A percentile compares a stretch with the other conserved stretches of the same genome.
Evolutionary conservation across 306 rosid genomes (phyloP).

Genomic region (Quercus glauca): DNA sequence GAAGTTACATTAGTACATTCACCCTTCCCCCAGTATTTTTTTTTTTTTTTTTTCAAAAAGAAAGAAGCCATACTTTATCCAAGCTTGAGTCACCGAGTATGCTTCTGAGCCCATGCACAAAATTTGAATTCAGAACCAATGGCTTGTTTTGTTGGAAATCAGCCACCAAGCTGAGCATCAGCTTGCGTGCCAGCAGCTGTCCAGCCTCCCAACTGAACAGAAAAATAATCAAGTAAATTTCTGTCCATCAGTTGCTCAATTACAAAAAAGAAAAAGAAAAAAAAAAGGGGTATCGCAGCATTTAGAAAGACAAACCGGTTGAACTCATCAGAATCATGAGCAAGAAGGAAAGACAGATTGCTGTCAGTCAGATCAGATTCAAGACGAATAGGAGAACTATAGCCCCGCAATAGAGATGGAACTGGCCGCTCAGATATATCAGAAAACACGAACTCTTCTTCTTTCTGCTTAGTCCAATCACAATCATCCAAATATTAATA

Average conservation of each 20-base stretch:
- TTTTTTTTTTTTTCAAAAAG: neutral
- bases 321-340: slow-evolving; percentile 90
- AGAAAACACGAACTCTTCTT: slow-evolving; percentile 83
- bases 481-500: neutral
- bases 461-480: slow-evolving; percentile 56
- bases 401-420: slow-evolving; percentile 85
- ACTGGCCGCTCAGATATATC: slow-evolving; percentile 79
- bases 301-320: slow-evolving; percentile 70
- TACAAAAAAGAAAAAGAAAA: neutral
- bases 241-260: slow-evolving; percentile 8
- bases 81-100: slow-evolving; percentile 67
- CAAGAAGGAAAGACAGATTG: slow-evolving; percentile 86
- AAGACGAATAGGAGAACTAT: slow-evolving; percentile 93
- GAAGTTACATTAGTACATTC: slow-evolving; percentile 10
- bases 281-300: slow-evolving; percentile 7
- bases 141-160: slow-evolving; percentile 80
- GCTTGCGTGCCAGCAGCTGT: slow-evolving; percentile 77
- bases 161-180: slow-evolving; percentile 84
- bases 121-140: slow-evolving; percentile 66
- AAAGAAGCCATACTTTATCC: slow-evolving; percentile 65
- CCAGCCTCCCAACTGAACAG: slow-evolving; percentile 97
- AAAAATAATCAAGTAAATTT: slow-evolving; percentile 24
- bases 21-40: neutral
- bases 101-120: slow-evolving; percentile 70
- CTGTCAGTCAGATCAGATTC: slow-evolving; percentile 77